Evolutionary conservation across 352 stramenopile species (phyloP).

Genomic region (Saprolegnia diclina): DNA sequence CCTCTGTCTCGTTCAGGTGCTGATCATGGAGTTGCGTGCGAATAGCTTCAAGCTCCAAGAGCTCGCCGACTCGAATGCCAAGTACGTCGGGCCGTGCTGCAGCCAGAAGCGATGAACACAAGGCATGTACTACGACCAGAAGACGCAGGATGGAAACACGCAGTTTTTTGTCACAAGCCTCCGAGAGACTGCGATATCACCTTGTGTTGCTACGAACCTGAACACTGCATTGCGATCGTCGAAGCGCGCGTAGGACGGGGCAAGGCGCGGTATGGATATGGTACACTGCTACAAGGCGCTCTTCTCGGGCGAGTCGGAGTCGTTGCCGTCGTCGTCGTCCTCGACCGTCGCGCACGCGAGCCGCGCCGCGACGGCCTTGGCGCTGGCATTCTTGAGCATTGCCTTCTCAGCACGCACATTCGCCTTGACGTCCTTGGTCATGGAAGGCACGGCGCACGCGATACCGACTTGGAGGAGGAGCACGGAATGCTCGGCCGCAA

Average conservation of each 20-base stretch:
- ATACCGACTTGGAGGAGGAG: conserved; percentile 63
- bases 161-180: background rate
- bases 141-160: background rate
- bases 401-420: conserved; percentile 52
- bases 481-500: conserved; percentile 62
- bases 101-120: conserved; percentile 18
- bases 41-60: conserved; percentile 44
- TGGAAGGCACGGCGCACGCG: conserved; percentile 48
- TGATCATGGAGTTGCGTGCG: background rate
- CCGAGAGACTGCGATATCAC: too few species aligned
- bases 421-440: conserved; percentile 44
- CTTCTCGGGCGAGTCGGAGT: background rate
- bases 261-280: too few species aligned
- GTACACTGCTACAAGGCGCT: background rate
- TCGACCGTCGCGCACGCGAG: background rate
- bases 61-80: conserved; percentile 64
- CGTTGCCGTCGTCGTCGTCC: conserved; percentile 6
- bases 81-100: conserved; percentile 83
- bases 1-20: too few species aligned
- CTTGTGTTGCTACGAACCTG: too few species aligned
- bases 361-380: conserved; percentile 46
- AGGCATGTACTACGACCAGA: background rate
- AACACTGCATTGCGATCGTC: too few species aligned
- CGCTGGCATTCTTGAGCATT: conserved; percentile 63
- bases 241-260: too few species aligned